Conservation (phyloP, 2,329 filamentous ascomycete species). For the Fusarium brachygibbosum region DNA sequence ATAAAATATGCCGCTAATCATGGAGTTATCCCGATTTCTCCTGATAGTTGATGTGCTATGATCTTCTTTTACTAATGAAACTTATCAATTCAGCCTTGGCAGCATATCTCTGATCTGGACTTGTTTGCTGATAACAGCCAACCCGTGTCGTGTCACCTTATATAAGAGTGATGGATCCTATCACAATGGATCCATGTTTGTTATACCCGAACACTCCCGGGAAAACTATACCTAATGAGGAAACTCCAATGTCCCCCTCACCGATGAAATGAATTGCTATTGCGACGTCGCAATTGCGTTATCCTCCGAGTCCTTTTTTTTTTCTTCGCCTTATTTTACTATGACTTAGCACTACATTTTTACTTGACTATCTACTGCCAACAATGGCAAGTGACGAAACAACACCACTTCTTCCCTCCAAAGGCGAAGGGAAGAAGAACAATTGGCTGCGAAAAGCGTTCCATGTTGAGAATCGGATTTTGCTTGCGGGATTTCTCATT, state of each 20-base stretch:
- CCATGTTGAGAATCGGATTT: slow-evolving; percentile 60
- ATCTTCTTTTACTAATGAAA: no score
- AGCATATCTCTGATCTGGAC: background rate
- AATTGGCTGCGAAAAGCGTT: slow-evolving; percentile 42
- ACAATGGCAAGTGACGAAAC: slow-evolving; percentile 44
- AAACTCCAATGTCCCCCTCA: slow-evolving; percentile 23
- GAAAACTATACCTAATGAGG: slow-evolving; percentile 24
- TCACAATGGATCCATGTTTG: background rate
- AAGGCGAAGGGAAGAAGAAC: slow-evolving; percentile 9
- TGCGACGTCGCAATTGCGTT: slow-evolving; percentile 28
- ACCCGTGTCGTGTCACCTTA: background rate
- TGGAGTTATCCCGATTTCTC: no score
- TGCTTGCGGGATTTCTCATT: slow-evolving; percentile 72
- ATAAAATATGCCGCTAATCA: no score
- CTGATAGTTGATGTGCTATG: no score
- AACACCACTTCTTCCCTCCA: slow-evolving; percentile 43
- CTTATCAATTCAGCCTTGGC: no score
- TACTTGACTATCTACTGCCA: background rate
- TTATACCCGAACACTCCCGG: slow-evolving; percentile 34
- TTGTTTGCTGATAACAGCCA: background rate
- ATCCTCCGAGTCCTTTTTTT: slow-evolving; percentile 33
- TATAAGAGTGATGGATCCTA: no score
- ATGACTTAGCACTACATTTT: slow-evolving; percentile 12
- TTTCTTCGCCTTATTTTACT: slow-evolving; percentile 5
- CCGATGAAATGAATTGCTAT: slow-evolving; percentile 20